phyloP scores from a whole-genome alignment of 1,284 basidiomycete genomes.

The Melampsora medusae region DNA sequence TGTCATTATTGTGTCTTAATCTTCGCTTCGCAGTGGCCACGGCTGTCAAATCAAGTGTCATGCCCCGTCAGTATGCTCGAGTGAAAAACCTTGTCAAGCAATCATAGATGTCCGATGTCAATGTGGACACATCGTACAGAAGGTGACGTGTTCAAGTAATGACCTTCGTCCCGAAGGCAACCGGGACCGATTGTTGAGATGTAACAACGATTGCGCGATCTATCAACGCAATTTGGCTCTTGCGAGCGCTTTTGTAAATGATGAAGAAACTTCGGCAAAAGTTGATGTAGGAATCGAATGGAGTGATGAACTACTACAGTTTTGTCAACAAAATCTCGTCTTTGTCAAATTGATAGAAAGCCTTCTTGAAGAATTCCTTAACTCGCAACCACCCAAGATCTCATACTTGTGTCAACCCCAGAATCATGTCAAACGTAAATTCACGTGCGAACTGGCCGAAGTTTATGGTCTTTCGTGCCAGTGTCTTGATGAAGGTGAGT shows the following conservation, averaged over 20 bases:
- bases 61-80: slow-evolving; percentile 31
- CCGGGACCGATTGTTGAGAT: slow-evolving; percentile 23
- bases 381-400: neutral
- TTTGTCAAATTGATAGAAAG: slow-evolving; percentile 31
- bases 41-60: slow-evolving; percentile 33
- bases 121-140: slow-evolving; percentile 33
- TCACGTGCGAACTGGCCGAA: slow-evolving; percentile 15
- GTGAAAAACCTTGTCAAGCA: slow-evolving; percentile 22
- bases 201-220: slow-evolving; percentile 33
- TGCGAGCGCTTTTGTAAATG: slow-evolving; percentile 21
- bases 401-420: slow-evolving; percentile 1
- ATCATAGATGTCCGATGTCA: slow-evolving; percentile 23
- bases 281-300: slow-evolving; percentile 2
- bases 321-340: slow-evolving; percentile 6
- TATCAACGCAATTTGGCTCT: slow-evolving; percentile 13
- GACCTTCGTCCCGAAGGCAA: slow-evolving; percentile 33
- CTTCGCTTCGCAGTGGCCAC: slow-evolving; percentile 19
- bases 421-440: slow-evolving; percentile 24
- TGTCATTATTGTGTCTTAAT: neutral
- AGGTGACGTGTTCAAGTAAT: slow-evolving; percentile 29
- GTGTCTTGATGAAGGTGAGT: slow-evolving; percentile 18
- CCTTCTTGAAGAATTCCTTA: slow-evolving; percentile 24
- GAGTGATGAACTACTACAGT: slow-evolving; percentile 16
- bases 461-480: slow-evolving; percentile 20
- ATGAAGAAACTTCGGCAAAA: too few relatives aligned